Conservation (phyloP, 2,329 filamentous ascomycete genomes). For the Fusarium succisae region DNA sequence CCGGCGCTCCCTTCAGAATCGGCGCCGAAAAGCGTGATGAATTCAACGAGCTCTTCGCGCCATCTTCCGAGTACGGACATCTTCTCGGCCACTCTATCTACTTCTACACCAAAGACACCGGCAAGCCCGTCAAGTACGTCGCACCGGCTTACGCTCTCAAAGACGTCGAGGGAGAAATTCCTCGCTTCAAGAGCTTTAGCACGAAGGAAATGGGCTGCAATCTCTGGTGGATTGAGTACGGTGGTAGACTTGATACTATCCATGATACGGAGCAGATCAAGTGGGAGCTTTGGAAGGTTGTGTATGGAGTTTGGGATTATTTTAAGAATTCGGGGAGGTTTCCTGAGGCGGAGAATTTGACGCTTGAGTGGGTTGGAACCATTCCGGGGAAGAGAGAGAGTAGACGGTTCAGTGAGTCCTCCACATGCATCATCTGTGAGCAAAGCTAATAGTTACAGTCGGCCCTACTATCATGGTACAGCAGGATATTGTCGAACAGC, state of each 20-base stretch:
- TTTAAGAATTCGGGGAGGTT: slow-evolving; percentile 16
- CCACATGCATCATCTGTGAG: accelerated
- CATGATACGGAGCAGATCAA: slow-evolving; percentile 18
- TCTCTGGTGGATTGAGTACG: slow-evolving; percentile 23
- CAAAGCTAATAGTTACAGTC: background rate
- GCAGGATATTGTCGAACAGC: slow-evolving; percentile 12
- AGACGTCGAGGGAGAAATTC: slow-evolving; percentile 2
- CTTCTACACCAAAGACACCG: slow-evolving; percentile 15
- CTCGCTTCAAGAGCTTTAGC: slow-evolving; percentile 15
- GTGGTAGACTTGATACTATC: slow-evolving; percentile 13
- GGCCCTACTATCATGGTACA: slow-evolving; percentile 14
- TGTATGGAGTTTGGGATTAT: slow-evolving; percentile 21
- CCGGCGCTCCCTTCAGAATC: slow-evolving; percentile 9
- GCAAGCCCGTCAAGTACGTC: slow-evolving; percentile 7
- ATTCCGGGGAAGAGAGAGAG: slow-evolving; percentile 15
- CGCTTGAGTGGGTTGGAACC: slow-evolving; percentile 17
- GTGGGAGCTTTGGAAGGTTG: slow-evolving; percentile 20
- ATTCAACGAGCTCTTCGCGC: slow-evolving; percentile 6
- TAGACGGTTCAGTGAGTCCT: slow-evolving; percentile 1
- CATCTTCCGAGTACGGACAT: slow-evolving; percentile 11
- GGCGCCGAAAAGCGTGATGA: slow-evolving; percentile 18
- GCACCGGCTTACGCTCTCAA: slow-evolving; percentile 10
- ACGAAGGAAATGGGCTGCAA: slow-evolving; percentile 15
- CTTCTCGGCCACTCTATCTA: slow-evolving; percentile 19
- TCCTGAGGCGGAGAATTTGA: slow-evolving; percentile 6